phyloP scores from a whole-genome alignment of 1,284 basidiomycete species.

The Spongiforma sp. region DNA sequence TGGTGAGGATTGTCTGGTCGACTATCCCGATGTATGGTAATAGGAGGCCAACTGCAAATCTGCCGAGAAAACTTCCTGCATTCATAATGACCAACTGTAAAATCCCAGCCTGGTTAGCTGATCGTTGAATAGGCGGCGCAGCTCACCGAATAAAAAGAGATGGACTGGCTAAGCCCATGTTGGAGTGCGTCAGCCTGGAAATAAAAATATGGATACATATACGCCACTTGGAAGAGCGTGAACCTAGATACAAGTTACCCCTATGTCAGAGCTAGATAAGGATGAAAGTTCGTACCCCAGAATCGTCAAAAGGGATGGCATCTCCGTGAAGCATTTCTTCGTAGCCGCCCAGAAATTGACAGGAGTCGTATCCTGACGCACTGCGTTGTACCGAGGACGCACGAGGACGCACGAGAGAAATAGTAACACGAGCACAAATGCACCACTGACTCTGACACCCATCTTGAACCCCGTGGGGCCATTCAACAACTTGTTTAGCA shows the following conservation, averaged over 20 bases:
- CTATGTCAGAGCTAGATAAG: no score
- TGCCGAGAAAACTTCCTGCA: constrained; percentile 36
- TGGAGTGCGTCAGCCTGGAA: constrained; percentile 36
- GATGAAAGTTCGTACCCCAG: constrained; percentile 20
- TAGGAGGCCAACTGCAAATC: constrained; percentile 32
- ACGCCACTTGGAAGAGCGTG: constrained; percentile 27
- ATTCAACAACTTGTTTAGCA: constrained; percentile 47
- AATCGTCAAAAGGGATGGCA: constrained; percentile 31
- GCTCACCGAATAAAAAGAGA: constrained; percentile 42
- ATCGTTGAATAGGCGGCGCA: background rate
- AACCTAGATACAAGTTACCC: constrained; percentile 17
- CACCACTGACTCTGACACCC: constrained; percentile 41
- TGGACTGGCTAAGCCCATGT: constrained; percentile 26
- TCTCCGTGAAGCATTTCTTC: constrained; percentile 29
- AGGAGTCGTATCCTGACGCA: constrained; percentile 37
- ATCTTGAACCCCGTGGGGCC: constrained; percentile 34
- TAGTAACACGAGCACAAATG: constrained; percentile 34
- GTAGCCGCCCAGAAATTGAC: constrained; percentile 26
- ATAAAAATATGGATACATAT: constrained; percentile 40
- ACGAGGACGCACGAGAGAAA: constrained; percentile 34
- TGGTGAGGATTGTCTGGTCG: constrained; percentile 22
- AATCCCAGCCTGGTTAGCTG: background rate
- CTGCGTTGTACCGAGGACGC: no score
- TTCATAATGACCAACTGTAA: constrained; percentile 40
- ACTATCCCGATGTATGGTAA: constrained; percentile 27